Conservation (phyloP, 768 basidiomycete genomes). For the Boletus rubescentipes region DNA sequence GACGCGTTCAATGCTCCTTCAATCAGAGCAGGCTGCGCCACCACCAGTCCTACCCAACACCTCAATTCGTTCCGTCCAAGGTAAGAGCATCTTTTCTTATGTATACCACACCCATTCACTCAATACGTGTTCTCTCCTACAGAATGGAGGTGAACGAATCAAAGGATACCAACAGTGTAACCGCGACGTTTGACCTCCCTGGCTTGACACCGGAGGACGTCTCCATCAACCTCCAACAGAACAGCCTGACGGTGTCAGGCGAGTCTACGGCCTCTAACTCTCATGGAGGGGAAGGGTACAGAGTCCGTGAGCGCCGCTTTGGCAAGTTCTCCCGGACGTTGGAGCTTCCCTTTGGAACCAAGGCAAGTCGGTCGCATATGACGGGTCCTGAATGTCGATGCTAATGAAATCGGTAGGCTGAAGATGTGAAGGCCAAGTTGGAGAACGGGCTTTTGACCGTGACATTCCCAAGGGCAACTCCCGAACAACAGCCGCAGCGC, state of each 20-base stretch:
- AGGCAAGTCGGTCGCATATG: slow-evolving; percentile 30
- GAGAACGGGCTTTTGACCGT: slow-evolving; percentile 44
- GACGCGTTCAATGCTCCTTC: slow-evolving; percentile 3
- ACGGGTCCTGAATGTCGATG: not conserved
- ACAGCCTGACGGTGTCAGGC: slow-evolving; percentile 46
- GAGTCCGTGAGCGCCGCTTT: slow-evolving; percentile 42
- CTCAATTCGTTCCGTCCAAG: slow-evolving; percentile 17
- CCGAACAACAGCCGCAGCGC: slow-evolving; percentile 40
- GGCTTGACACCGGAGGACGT: slow-evolving; percentile 51
- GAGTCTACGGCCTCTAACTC: slow-evolving; percentile 36
- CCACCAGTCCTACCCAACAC: not conserved
- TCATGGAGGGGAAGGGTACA: slow-evolving; percentile 40
- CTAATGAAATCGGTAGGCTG: slow-evolving; percentile 27
- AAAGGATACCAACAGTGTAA: slow-evolving; percentile 38
- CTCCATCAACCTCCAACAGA: slow-evolving; percentile 44
- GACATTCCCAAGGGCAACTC: slow-evolving; percentile 43
- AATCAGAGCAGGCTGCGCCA: not conserved
- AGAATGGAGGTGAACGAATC: slow-evolving; percentile 50
- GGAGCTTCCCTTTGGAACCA: slow-evolving; percentile 40
- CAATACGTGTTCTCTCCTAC: not conserved
- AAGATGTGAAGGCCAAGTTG: slow-evolving; percentile 46
- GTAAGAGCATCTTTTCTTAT: not conserved
- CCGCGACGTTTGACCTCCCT: slow-evolving; percentile 34
- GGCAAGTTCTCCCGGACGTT: slow-evolving; percentile 38
- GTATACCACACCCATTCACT: not conserved